A percentile compares a stretch with the other conserved stretches of the same genome.
phyloP scores from a whole-genome alignment of 805 yeast genomes.

The Candida jianshihensis region DNA sequence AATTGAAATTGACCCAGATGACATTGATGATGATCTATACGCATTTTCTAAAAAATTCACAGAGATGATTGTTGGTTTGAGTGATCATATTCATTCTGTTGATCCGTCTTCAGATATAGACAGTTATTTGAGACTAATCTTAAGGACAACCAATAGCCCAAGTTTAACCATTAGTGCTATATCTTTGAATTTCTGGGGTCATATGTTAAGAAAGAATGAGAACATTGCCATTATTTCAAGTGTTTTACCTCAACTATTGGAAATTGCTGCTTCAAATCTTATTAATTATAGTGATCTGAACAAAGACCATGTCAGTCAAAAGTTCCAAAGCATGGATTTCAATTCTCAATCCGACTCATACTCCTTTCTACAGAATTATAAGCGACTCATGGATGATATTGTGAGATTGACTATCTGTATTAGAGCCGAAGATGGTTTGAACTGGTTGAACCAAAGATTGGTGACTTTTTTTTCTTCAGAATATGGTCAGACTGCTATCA shows the following conservation, averaged over 20 bases:
- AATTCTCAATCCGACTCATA: constrained; percentile 78
- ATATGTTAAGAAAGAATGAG: constrained; percentile 73
- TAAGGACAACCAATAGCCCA: constrained; percentile 76
- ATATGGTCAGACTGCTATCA: constrained; percentile 59
- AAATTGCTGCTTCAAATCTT: constrained; percentile 70
- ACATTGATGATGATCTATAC: constrained; percentile 73
- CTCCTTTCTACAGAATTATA: constrained; percentile 71
- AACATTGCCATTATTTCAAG: constrained; percentile 44
- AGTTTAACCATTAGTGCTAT: constrained; percentile 87
- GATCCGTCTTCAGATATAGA: constrained; percentile 47
- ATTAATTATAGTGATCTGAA: constrained; percentile 64
- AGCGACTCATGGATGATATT: constrained; percentile 83
- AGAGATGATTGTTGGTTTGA: constrained; percentile 84
- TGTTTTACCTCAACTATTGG: constrained; percentile 61
- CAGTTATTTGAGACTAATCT: constrained; percentile 64
- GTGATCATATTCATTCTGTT: constrained; percentile 62
- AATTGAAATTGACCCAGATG: constrained; percentile 51
- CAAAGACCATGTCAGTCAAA: constrained; percentile 56
- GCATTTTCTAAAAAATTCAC: constrained; percentile 83
- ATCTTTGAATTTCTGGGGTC: constrained; percentile 91
- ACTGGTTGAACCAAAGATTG: constrained; percentile 73
- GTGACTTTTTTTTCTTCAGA: constrained; percentile 66
- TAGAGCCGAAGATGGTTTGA: constrained; percentile 71
- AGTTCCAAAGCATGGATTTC: constrained; percentile 76
- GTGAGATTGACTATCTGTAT: constrained; percentile 84